A percentile compares a stretch with the other conserved stretches of the same genome.
Evolutionary conservation across 2,329 filamentous ascomycete genomes (phyloP).

Genomic region (Septoria linicola): DNA sequence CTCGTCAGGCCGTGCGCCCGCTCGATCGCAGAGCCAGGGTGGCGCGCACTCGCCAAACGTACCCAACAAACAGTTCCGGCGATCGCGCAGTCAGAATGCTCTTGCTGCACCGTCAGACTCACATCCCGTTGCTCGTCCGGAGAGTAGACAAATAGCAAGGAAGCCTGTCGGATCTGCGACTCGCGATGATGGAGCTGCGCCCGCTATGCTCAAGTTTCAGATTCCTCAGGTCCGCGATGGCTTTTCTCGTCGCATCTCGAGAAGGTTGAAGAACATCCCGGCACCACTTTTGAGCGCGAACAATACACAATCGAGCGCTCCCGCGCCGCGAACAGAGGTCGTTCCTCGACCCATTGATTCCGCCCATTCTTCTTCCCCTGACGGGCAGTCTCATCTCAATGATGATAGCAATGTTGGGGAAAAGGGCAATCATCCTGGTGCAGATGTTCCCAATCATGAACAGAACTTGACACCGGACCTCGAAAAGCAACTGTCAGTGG

Average conservation of each 20-base stretch:
- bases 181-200: neutral
- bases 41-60: slow-evolving; percentile 4
- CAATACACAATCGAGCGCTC: slow-evolving; percentile 2
- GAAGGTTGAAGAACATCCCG: slow-evolving; percentile 29
- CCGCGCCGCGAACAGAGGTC: slow-evolving; percentile 6
- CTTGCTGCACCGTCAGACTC: neutral
- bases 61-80: slow-evolving; percentile 12
- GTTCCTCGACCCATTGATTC: slow-evolving; percentile 21
- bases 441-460: slow-evolving; percentile 1
- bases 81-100: slow-evolving; percentile 17
- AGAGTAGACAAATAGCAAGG: neutral
- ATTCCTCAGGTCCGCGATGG: slow-evolving; percentile 16
- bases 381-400: too few species aligned
- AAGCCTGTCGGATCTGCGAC: neutral
- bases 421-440: slow-evolving; percentile 9
- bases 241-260: slow-evolving; percentile 34
- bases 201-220: slow-evolving; percentile 11
- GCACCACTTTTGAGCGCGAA: slow-evolving; percentile 8
- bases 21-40: slow-evolving; percentile 21
- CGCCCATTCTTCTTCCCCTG: slow-evolving; percentile 20
- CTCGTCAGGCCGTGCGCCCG: slow-evolving; percentile 4
- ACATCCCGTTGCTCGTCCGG: neutral
- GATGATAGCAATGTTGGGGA: too few species aligned
- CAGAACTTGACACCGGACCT: slow-evolving; percentile 11
- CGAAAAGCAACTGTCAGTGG: slow-evolving; percentile 11